phyloP scores from a whole-genome alignment of 208 protist genomes.

The Endotrypanum monterogeii region DNA sequence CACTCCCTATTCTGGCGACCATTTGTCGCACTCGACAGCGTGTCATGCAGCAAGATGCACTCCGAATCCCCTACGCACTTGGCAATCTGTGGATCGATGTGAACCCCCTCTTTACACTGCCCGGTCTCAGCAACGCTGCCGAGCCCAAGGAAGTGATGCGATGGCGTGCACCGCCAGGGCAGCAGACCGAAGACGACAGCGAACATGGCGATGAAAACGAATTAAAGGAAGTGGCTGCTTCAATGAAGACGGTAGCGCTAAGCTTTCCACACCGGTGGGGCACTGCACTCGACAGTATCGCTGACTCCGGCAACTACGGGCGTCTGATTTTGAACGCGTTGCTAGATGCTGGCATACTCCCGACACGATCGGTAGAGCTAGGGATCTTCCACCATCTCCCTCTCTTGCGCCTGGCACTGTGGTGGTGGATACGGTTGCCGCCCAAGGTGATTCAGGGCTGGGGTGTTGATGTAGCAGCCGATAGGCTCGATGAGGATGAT shows the following conservation, averaged over 20 bases:
- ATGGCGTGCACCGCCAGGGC: constrained; percentile 21
- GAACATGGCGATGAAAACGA: not conserved
- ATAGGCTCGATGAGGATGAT: constrained; percentile 23
- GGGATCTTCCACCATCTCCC: constrained; percentile 30
- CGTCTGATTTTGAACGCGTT: constrained; percentile 32
- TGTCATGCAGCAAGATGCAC: constrained; percentile 39
- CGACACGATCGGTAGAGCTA: constrained; percentile 42
- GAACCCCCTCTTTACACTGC: constrained; percentile 60
- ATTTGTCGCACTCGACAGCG: constrained; percentile 55
- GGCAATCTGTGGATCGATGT: constrained; percentile 53
- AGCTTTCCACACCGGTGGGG: constrained; percentile 20
- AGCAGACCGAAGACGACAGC: constrained; percentile 6
- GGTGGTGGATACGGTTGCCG: constrained; percentile 63
- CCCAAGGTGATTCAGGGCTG: constrained; percentile 41
- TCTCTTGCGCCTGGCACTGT: constrained; percentile 60
- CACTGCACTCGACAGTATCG: constrained; percentile 31
- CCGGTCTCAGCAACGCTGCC: constrained; percentile 2
- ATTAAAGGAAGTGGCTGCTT: not conserved
- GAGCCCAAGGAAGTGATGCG: constrained; percentile 9
- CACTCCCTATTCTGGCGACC: constrained; percentile 57
- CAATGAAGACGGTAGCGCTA: not conserved
- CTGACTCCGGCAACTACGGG: constrained; percentile 24
- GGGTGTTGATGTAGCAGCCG: constrained; percentile 28
- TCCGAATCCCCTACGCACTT: constrained; percentile 61
- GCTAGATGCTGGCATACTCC: constrained; percentile 50